Base-by-base conservation (phyloP, 2,329 filamentous ascomycete species). In the Colletotrichum sp. region DNA sequence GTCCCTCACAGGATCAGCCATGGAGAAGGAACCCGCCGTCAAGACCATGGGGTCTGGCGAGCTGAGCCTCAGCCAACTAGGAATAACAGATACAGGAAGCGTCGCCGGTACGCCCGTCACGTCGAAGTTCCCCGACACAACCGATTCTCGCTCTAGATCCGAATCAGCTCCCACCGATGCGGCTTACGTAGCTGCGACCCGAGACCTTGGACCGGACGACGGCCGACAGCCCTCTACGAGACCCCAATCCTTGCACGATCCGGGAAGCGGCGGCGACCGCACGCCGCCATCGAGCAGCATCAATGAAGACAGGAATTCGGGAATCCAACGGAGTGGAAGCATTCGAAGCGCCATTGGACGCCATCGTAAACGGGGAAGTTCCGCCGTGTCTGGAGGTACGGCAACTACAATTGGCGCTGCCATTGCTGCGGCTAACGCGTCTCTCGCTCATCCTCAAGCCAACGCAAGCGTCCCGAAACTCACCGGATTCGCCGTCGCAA, bases 401-500 rank as follows among this genome's bases (percentile, higher is more conserved):
- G 88, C 89, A 24, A 91, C 89, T 55, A 93, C 93, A 2, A 92
- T 96, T 77, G 94, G 92, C 69, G 93, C 94, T 9, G 92, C 92
- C 18, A 92, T 96, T 78, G 93, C 92, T 74, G 93, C 93, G 74
- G 86, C 91, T 74, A 92, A 92, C 71, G 88, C 90, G 43, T 93
- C 93, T 5, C 84, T 96, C n/a, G 91, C 91, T 18, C 91, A 94
- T 78, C 91, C 94, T 16, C 87, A 87, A 32, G 87, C 88, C 52
- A 87, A 86, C 74, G 81, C 89, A 18, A 90, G 90, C 78, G 90
- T 91, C 7, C 94, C 95, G 59, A 96, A 96, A 77, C 89, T 98
- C 77, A 98, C 96, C 6, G 97, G 97, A 0, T 99, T 99, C 83
- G 96, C 97, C 65, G 96, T 98, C 78, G 97, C 97, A 64, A 97